A percentile compares a stretch with the other conserved stretches of the same genome.
Conservation (phyloP, 2,329 filamentous ascomycete genomes). For the Eurotiales sp. region DNA sequence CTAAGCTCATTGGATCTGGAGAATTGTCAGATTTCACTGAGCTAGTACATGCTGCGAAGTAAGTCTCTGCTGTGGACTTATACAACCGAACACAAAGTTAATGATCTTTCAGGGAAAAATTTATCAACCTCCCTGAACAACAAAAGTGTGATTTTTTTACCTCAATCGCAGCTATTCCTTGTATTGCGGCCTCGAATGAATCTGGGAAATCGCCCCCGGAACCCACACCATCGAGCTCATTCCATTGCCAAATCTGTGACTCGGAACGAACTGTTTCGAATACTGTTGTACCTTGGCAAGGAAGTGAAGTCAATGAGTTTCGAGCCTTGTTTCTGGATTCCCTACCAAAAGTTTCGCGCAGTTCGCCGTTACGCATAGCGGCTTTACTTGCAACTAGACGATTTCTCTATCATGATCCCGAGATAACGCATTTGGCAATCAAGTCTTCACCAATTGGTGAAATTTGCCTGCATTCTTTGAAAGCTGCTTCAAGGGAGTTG, state of each 20-base stretch:
- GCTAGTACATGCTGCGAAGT: slow-evolving; percentile 4
- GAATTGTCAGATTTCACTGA: slow-evolving; percentile 14
- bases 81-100: neutral
- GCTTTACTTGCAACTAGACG: slow-evolving; percentile 69
- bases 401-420: slow-evolving; percentile 63
- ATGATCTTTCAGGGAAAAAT: slow-evolving; percentile 39
- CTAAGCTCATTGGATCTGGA: slow-evolving; percentile 33
- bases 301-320: slow-evolving; percentile 28
- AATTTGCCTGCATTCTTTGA: slow-evolving; percentile 76
- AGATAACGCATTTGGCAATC: slow-evolving; percentile 61
- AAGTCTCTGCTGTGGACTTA: neutral
- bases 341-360: slow-evolving; percentile 41
- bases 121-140: slow-evolving; percentile 46
- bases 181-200: slow-evolving; percentile 51
- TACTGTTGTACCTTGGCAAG: slow-evolving; percentile 14
- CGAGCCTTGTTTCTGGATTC: slow-evolving; percentile 44
- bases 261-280: slow-evolving; percentile 22
- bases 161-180: slow-evolving; percentile 55
- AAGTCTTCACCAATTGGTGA: slow-evolving; percentile 66
- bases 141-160: slow-evolving; percentile 54
- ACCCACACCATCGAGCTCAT: slow-evolving; percentile 20
- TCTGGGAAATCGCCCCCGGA: slow-evolving; percentile 23
- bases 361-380: slow-evolving; percentile 61
- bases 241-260: slow-evolving; percentile 37
- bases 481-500: slow-evolving; percentile 80